Base-by-base conservation (phyloP, 805 yeast genomes). In the Priceomyces haplophilus region DNA sequence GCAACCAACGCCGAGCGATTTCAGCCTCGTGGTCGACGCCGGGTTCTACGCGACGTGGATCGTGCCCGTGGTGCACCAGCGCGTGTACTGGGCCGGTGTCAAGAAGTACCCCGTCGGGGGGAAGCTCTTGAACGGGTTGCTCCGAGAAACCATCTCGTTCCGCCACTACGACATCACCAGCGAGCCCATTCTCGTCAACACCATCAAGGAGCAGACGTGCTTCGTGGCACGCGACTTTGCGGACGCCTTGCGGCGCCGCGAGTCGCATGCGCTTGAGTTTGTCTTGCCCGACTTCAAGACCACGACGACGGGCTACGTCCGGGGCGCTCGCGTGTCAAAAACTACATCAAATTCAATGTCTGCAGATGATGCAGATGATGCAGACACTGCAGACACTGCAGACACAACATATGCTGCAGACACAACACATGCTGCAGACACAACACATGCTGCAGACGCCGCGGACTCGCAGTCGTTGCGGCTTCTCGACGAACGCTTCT, bases 151-250 rank as follows among this genome's bases (percentile, higher is more conserved):
- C 38, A 78, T 91, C 10, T 88, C 97, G 2, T 93, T 85, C 57
- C 73, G 97, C 41, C 93, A 93, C 66, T 93, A 90, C 61, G 91
- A 93, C 56, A 89, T 93, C 51, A 82, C 88, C 58, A 97, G 93
- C 47, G 99, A 95, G 62, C 83, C 96, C 0, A 70, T 85, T 2
- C 65, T 93, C 37, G 82, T 93, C 38, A 88, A 89, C 56, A 82
- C 85, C 37, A 85, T 95, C 50, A 93, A 93, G 56, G 97, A 90
- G 56, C 70, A 76, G 45, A 67, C 91, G 29, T 75, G 87, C 60
- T 81, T 78, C 68, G 78, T 87, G n/a, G 80, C 91, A 0, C 47
- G 52, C 16, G 79, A 85, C 52, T 87, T 80, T 53, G 65, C 61
- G 17, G 52, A 58, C 16, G 76, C 80, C 16, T 57, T 83, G 39